Evolutionary conservation across 2,329 filamentous ascomycete genomes (phyloP).

Genomic region (Nemania abortiva): DNA sequence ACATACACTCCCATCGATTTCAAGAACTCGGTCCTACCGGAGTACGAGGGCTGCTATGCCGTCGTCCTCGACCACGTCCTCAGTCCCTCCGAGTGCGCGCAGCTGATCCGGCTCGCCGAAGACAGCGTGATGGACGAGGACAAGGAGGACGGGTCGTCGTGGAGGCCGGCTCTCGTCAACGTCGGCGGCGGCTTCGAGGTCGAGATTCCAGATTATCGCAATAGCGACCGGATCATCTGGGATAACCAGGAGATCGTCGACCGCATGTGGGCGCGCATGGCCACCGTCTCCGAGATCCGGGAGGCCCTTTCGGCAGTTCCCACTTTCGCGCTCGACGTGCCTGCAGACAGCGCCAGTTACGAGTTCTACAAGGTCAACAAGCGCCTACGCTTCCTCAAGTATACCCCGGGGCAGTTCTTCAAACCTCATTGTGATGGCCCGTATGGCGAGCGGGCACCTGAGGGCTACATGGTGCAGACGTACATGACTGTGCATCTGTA

Average conservation of each 20-base stretch:
- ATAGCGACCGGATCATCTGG: slow-evolving; percentile 83
- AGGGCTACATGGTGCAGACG: slow-evolving; percentile 59
- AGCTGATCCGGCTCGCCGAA: slow-evolving; percentile 65
- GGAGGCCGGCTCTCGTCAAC: slow-evolving; percentile 78
- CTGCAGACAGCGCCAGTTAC: slow-evolving; percentile 50
- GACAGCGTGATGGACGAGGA: slow-evolving; percentile 63
- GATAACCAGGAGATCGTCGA: slow-evolving; percentile 72
- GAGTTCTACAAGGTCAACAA: slow-evolving; percentile 72
- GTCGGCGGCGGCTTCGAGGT: slow-evolving; percentile 71
- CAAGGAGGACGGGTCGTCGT: slow-evolving; percentile 56
- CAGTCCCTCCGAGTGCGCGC: slow-evolving; percentile 70
- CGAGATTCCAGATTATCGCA: slow-evolving; percentile 68
- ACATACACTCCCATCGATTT: slow-evolving; percentile 67
- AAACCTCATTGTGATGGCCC: slow-evolving; percentile 75
- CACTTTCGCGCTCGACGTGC: slow-evolving; percentile 52
- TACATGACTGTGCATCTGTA: slow-evolving; percentile 70
- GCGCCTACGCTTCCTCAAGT: slow-evolving; percentile 80
- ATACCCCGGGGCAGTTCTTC: slow-evolving; percentile 79
- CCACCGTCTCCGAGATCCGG: slow-evolving; percentile 55
- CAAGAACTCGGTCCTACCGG: slow-evolving; percentile 59
- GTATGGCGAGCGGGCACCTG: slow-evolving; percentile 65
- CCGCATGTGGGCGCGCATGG: slow-evolving; percentile 72
- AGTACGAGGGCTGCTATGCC: slow-evolving; percentile 68
- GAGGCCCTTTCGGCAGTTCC: slow-evolving; percentile 56
- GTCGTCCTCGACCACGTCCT: slow-evolving; percentile 74